Base-by-base conservation (phyloP, 805 yeast species). In the Candida sakaeoensis region DNA sequence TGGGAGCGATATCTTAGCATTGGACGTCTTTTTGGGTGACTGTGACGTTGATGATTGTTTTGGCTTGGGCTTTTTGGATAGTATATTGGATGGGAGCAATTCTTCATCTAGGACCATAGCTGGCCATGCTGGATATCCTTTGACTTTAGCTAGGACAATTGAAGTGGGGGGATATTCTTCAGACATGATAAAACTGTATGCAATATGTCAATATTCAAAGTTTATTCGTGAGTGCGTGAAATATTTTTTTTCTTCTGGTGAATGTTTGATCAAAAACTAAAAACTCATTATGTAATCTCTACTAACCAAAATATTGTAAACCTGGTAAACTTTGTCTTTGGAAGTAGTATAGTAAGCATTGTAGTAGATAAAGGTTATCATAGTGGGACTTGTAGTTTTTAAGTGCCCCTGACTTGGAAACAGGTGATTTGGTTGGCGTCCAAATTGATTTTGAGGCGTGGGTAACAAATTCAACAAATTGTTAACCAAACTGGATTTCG, bases 41-140 rank as follows among this genome's bases (percentile, higher is more conserved):
- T 7, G 13, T 27, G 6, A 19, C 8, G 32, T 8, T n/a, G 42
- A 21, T 5, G 39, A 5, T 9, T 37, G 14, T 29, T 36, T 39
- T 17, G 58, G 29, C 48, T 75, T 75, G 12, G 87, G 85, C 42
- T 69, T 74, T 44, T 68, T 72, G 13, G 60, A 57, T 18, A 61
- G 47, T 21, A 85, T 75, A 48, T 70, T 64, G 15, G 65, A 75
- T 0, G 95, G 93, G 5, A 86, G 67, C 6, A 76, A 58, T 13
- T 72, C 69, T 43, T 66, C 74, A 1, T 80, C 82, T 3, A 86
- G 72, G 3, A 85, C 79, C 79, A 86, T 80, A 2, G 90, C 89
- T 0, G 96, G 96, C 96, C 96, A 87, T 30, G 90, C 83, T 2
- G 95, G 85, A 55, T 80, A 87, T 7, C 95, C 95, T 53, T 85